Conservation (phyloP, 2,329 filamentous ascomycete genomes). For the Cercospora janseana region DNA sequence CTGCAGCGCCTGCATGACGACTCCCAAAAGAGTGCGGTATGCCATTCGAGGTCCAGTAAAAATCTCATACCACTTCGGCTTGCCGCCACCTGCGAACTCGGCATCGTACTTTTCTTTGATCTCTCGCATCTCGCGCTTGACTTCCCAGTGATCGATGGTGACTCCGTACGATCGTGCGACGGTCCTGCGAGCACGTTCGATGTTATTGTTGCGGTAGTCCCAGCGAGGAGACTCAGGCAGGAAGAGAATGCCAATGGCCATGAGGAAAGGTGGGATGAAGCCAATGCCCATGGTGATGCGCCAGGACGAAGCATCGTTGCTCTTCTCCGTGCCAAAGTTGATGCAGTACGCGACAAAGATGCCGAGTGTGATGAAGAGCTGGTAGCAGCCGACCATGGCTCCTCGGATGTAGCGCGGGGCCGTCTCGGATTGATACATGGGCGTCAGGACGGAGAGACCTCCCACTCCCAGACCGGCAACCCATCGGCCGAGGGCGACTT, state of each 20-base stretch:
- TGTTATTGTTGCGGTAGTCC: constrained; percentile 57
- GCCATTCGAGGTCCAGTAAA: constrained; percentile 65
- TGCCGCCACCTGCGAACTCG: constrained; percentile 48
- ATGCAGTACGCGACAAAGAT: constrained; percentile 54
- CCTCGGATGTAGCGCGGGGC: constrained; percentile 64
- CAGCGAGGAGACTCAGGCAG: constrained; percentile 59
- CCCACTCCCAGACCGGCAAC: constrained; percentile 67
- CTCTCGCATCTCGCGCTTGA: constrained; percentile 54
- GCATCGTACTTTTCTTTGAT: constrained; percentile 57
- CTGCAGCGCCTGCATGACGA: constrained; percentile 63
- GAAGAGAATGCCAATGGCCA: constrained; percentile 54
- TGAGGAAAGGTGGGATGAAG: constrained; percentile 56
- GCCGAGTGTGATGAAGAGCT: constrained; percentile 67
- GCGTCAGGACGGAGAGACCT: constrained; percentile 61
- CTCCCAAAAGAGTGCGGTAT: constrained; percentile 62
- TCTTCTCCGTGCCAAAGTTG: constrained; percentile 60
- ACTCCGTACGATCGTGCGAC: constrained; percentile 58
- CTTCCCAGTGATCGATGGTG: constrained; percentile 54
- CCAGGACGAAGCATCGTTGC: constrained; percentile 55
- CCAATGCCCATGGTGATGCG: constrained; percentile 62
- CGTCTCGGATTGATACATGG: constrained; percentile 68
- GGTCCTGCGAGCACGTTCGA: constrained; percentile 51
- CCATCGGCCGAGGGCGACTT: constrained; percentile 63
- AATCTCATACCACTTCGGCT: constrained; percentile 64
- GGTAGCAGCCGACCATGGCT: constrained; percentile 63